Percentiles rank a stretch among this genome's conserved stretches.
These are phyloP conservation scores for Aspergillus texensis DNA, from an alignment of 2,329 filamentous ascomycete species.

Conservation along the genomic window DNA sequence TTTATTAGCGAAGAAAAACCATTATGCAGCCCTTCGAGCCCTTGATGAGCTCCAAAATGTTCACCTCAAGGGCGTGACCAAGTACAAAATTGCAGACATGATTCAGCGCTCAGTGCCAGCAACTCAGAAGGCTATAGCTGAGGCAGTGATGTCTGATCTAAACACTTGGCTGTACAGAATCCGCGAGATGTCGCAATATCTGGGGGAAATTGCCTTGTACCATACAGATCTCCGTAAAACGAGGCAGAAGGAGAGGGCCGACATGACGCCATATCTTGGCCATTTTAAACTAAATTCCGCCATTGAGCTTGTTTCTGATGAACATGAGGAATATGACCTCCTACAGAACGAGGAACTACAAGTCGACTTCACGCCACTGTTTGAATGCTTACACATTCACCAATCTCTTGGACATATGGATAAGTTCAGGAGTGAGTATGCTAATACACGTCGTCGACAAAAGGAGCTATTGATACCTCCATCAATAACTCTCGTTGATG, in stretches of 20 bases:
- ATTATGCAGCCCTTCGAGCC: conserved; percentile 91
- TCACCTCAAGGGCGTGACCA: conserved; percentile 88
- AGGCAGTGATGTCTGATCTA: conserved; percentile 94
- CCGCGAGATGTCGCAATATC: conserved; percentile 90
- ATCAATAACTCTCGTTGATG: conserved; percentile 74
- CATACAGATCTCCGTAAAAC: conserved; percentile 86
- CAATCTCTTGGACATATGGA: conserved; percentile 91
- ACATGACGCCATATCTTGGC: conserved; percentile 72
- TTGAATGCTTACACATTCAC: conserved; percentile 95
- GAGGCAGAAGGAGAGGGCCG: conserved; percentile 79
- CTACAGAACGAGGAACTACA: conserved; percentile 93
- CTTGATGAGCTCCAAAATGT: conserved; percentile 96
- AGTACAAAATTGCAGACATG: conserved; percentile 91
- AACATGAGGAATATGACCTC: conserved; percentile 93
- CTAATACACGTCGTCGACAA: conserved; percentile 84
- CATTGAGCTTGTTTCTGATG: conserved; percentile 92
- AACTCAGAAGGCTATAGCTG: conserved; percentile 89
- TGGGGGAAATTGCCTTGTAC: conserved; percentile 95
- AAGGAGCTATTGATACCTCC: conserved; percentile 85
- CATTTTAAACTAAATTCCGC: conserved; percentile 94
- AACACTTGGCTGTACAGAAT: conserved; percentile 97
- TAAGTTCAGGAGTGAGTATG: conserved; percentile 87
- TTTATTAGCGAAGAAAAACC: conserved; percentile 86
- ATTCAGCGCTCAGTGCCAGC: conserved; percentile 95
- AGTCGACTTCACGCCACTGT: conserved; percentile 91